Conservation (phyloP, 2,329 filamentous ascomycete genomes). For the Septoria petroselini region DNA sequence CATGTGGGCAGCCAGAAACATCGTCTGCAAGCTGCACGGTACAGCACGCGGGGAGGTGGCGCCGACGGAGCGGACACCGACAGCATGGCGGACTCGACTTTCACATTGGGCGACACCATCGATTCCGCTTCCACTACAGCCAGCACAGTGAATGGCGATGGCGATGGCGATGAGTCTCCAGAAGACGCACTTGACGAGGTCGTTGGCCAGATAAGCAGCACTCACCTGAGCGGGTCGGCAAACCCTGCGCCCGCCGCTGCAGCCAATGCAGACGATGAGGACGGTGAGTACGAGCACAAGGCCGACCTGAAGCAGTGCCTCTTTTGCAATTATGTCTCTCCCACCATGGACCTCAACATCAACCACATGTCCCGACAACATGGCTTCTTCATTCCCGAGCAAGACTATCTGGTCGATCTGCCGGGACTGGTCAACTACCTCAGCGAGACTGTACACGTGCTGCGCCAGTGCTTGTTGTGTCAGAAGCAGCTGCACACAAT, state of each 20-base stretch:
- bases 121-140: constrained; percentile 48
- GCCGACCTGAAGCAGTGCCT: constrained; percentile 61
- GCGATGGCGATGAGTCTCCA: constrained; percentile 44
- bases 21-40: constrained; percentile 61
- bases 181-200: constrained; percentile 76
- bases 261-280: constrained; percentile 32
- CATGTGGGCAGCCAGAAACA: constrained; percentile 91
- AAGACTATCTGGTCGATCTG: constrained; percentile 74
- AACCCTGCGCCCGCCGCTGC: constrained; percentile 17
- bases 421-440: constrained; percentile 78
- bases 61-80: constrained; percentile 57
- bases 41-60: constrained; percentile 43
- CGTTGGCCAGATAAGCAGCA: constrained; percentile 70
- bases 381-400: constrained; percentile 94
- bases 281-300: constrained; percentile 37
- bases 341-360: constrained; percentile 70
- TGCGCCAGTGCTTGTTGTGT: constrained; percentile 84
- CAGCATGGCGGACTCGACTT: constrained; percentile 85
- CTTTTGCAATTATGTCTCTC: constrained; percentile 87
- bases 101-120: constrained; percentile 81
- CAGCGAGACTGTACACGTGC: constrained; percentile 73
- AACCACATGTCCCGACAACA: constrained; percentile 90
- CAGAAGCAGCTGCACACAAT: constrained; percentile 76
- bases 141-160: constrained; percentile 42
- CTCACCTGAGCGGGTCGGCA: constrained; percentile 48